Evolutionary conservation across 108 stramenopile species (phyloP), one percentile per base, ranked within the genome.

Genomic region (Pseudonitzschia pungens): DNA sequence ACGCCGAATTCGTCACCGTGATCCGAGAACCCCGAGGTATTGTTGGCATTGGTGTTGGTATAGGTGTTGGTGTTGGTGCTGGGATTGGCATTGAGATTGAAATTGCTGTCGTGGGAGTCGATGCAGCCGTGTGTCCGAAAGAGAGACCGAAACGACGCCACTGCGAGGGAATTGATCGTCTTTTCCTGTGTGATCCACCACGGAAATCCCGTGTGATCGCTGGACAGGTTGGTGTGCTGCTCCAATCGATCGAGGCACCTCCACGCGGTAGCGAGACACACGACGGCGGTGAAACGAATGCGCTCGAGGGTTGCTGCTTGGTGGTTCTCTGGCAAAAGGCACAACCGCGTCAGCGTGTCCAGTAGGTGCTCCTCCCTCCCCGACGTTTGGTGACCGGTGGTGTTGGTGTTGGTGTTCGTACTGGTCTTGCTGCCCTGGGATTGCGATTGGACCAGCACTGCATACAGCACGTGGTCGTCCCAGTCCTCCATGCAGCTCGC

Each of bases 401-500:
- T n/a, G 42, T 43, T 6, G 42, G 42, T 43, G 42, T 11, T 43
- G 9, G 6, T 6, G 42, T 9, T 18, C 16, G 45, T 18, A 11
- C 7, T 48, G 45, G 16, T 18, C 42, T 11, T 48, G 16, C 26
- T 22, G 57, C 29, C 18, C 59, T 1, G 32, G 18, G 48, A 27
- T 50, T 29, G 26, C 18, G 55, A 57, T 58, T 78, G 58, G 9
- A 78, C 42, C 11, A 78, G 14, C 5, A 66, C 67, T 7, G 67
- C 67, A 66, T 78, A 78, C n/a, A 72, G 18, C 11, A 78, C 57
- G 28, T 72, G 40, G 27, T 78, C 77, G 9, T 28, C 24, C 77
- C 77, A 78, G 14, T 72, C 56, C 27, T 68, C 77, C 55, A 78
- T 50, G 16, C 65, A 43, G 8, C 21, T 28, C 7, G 44, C 58